phyloP scores from a whole-genome alignment of 2,329 filamentous ascomycete species.

The Aspergillus aculeatus region DNA sequence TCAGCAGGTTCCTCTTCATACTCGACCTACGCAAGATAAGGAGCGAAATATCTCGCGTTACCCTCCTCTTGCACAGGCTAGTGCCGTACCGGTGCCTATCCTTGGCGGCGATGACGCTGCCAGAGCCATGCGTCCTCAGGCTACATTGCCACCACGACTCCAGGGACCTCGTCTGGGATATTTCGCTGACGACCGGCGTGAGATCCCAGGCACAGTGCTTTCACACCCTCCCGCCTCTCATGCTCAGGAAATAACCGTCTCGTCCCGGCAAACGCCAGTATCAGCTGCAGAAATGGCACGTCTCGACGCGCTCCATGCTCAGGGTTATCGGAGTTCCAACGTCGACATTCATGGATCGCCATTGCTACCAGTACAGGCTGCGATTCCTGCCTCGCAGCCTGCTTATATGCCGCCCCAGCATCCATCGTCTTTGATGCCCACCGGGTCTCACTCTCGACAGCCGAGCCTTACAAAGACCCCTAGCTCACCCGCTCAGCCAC shows the following conservation, averaged over 20 bases:
- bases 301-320: conserved; percentile 33
- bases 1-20: conserved; percentile 33
- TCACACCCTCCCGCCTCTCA: conserved; percentile 23
- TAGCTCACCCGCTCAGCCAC: conserved; percentile 32
- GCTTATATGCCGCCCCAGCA: conserved; percentile 31
- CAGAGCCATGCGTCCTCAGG: conserved; percentile 33
- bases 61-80: conserved; percentile 42
- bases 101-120: conserved; percentile 37
- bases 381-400: conserved; percentile 23
- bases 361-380: conserved; percentile 19
- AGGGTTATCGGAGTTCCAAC: conserved; percentile 21
- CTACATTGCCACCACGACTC: conserved; percentile 31
- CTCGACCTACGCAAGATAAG: conserved; percentile 34
- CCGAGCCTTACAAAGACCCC: conserved; percentile 35
- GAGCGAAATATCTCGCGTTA: conserved; percentile 37
- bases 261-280: conserved; percentile 31
- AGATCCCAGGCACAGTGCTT: conserved; percentile 25
- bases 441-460: conserved; percentile 37
- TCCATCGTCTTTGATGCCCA: conserved; percentile 26
- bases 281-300: conserved; percentile 33
- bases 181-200: conserved; percentile 44
- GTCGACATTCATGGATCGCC: conserved; percentile 26
- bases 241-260: conserved; percentile 31
- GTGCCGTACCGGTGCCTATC: conserved; percentile 27
- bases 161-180: conserved; percentile 46